A percentile compares a stretch with the other conserved stretches of the same genome.
These are phyloP conservation scores for Cadophora sp. DNA, from an alignment of 2,329 filamentous ascomycete species.

Conservation along the genomic window DNA sequence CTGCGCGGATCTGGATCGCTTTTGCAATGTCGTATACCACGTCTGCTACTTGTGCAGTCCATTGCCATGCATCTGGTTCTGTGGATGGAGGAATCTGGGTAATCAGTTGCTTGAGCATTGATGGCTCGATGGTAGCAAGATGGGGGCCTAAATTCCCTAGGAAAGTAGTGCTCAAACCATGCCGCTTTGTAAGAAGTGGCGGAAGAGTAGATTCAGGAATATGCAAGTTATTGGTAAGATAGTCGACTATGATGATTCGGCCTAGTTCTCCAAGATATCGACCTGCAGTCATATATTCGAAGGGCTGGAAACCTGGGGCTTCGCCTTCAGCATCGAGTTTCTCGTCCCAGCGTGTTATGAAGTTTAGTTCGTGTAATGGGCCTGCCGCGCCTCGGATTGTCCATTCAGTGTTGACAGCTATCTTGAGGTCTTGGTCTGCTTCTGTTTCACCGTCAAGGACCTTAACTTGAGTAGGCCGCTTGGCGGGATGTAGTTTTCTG, in stretches of 20 bases:
- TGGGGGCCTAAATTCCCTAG: slow-evolving; percentile 72
- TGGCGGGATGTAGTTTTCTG: slow-evolving; percentile 66
- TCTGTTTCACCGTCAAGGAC: slow-evolving; percentile 52
- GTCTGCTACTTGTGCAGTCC: slow-evolving; percentile 66
- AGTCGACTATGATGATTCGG: slow-evolving; percentile 79
- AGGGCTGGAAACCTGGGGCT: slow-evolving; percentile 85
- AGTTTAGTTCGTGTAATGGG: slow-evolving; percentile 65
- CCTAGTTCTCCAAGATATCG: slow-evolving; percentile 91
- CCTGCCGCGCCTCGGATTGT: slow-evolving; percentile 78
- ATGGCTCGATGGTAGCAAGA: slow-evolving; percentile 42
- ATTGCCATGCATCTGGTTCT: slow-evolving; percentile 58
- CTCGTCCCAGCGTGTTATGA: slow-evolving; percentile 76
- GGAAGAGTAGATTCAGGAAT: slow-evolving; percentile 34
- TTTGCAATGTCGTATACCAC: slow-evolving; percentile 71
- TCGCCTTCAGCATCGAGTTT: slow-evolving; percentile 71
- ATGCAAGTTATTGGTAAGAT: slow-evolving; percentile 66
- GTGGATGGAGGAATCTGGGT: slow-evolving; percentile 59
- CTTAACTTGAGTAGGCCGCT: slow-evolving; percentile 59
- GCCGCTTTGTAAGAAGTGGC: slow-evolving; percentile 26
- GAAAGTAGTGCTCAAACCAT: slow-evolving; percentile 70
- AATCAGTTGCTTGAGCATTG: slow-evolving; percentile 55
- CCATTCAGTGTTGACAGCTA: slow-evolving; percentile 86
- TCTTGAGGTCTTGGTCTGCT: slow-evolving; percentile 60
- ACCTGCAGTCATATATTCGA: slow-evolving; percentile 97
- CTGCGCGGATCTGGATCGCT: slow-evolving; percentile 74